Base-by-base conservation (phyloP, 495 filamentous ascomycete species). In the Neurospora cerealis region DNA sequence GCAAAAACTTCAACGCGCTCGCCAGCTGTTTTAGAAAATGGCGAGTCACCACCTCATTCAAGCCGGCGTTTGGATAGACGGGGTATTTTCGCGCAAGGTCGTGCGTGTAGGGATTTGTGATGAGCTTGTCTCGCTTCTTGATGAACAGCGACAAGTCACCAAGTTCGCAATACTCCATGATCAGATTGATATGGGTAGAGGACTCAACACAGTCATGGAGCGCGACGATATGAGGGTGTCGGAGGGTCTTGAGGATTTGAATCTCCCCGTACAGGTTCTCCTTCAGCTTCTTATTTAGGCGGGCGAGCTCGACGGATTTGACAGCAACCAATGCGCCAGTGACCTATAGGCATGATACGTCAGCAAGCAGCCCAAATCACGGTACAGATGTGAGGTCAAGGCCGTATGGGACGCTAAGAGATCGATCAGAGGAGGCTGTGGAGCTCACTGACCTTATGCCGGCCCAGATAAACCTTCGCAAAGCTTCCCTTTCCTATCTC, bases 121-220 rank as follows among this genome's bases (percentile, higher is more conserved):
- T 87, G 10, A 97, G 86, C 69, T 88, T 92, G 66, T 95, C 91
- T 69, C 96, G 89, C 80, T 94, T 95, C 85, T 94, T 97, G 84
- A 98, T 97, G 82, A 99, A 98, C 13, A 93, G 83, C 9, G 95
- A 96, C 71, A 99, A 81, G 78, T 99, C 96, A 37, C 96, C 94
- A 40, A 99, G 85, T 78, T 96, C 93, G 83, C 96, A 99, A 83
- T 95, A 98, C 81, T 99, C 96, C 96, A 98, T 99, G 69, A 98
- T 91, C 24, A 99, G 87, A 83, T 99, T 94, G 81, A 98, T 97
- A 73, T 97, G 93, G 24, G 91, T 90, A 7, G 87, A 83, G 5
- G 93, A 90, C 80, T 98, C 95, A 81, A 93, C 87, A 84, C 94
- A 97, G 80, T 97, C 93, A 83, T 96, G 94, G 70, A 99, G 89